phyloP scores from a whole-genome alignment of 768 basidiomycete genomes.

The Boletus rufocinnamomeus region DNA sequence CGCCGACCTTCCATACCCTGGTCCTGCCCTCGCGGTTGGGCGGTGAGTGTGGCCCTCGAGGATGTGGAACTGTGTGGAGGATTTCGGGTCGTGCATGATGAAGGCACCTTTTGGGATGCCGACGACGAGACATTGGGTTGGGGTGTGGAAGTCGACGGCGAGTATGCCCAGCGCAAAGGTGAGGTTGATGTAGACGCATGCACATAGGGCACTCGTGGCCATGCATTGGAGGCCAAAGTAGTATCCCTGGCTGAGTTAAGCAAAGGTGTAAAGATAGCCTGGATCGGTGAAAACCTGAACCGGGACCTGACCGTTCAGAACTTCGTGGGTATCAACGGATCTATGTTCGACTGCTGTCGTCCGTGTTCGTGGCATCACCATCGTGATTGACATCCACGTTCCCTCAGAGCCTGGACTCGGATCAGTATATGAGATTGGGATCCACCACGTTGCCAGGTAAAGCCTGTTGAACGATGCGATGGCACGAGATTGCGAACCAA shows the following conservation, averaged over 20 bases:
- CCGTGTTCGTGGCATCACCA: neutral
- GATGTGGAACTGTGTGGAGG: constrained; percentile 90
- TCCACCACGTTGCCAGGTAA: neutral
- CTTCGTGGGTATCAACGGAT: neutral
- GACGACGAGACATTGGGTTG: constrained; percentile 73
- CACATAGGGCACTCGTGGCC: neutral
- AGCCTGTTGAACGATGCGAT: neutral
- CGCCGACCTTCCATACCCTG: too few species aligned
- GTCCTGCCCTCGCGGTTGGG: too few species aligned
- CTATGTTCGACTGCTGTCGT: too few species aligned
- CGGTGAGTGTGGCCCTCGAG: constrained; percentile 58
- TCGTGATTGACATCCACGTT: neutral
- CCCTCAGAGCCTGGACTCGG: neutral
- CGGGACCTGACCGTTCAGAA: neutral
- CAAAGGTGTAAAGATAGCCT: neutral
- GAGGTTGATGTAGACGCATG: neutral
- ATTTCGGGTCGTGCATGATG: constrained; percentile 95
- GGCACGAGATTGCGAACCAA: neutral
- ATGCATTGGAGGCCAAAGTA: neutral
- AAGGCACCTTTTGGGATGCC: constrained; percentile 93
- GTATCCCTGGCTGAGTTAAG: neutral
- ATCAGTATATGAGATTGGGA: neutral
- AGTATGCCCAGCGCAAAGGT: too few species aligned
- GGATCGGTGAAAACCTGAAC: neutral
- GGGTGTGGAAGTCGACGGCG: constrained; percentile 61